Base-by-base conservation (phyloP, 441 rosid species). In the Capsella rubella region DNA sequence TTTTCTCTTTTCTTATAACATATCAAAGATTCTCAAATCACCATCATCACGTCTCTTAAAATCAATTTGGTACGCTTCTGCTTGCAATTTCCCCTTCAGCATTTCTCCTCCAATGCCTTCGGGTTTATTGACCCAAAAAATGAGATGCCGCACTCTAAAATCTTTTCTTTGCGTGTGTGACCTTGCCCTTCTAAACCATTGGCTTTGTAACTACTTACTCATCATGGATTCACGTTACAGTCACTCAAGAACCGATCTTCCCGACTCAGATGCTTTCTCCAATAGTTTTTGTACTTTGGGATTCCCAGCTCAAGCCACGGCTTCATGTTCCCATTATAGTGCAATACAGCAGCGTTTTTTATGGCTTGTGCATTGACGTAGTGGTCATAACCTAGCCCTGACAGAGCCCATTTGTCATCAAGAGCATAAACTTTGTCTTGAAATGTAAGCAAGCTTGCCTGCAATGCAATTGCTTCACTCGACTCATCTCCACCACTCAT, bases 221-320 rank as follows among this genome's bases (percentile, higher is more conserved):
- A 63, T 76, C 78, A 83, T 61, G 93, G 87, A 84, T 87, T 86
- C 77, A 95, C 91, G 78, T 92, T 95, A 88, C 98, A 95, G 46
- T 86, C 90, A 21, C 83, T 85, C 84, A 95, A 80, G 70, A 85
- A 83, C 46, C 63, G 82, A 74, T 92, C 92, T 66, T 87, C 86
- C 37, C 77, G 78, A 55, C 87, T 92, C 50, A 95, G 76, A 86
- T 79, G 89, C 83, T 85, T 85, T 81, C 83, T 91, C 99, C 99
- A 92, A 64, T 85, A 87, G 52, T 13, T 66, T 80, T 84, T 95
- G 79, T 92, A 95, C 72, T 81, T 84, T 3, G 87, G 89, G 78
- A 95, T 92, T 68, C 99, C 99, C 70, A 95, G 74, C 78, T 95
- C 99, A 39, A 92, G 90, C 99, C 99, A 94, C 67, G 97, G 98